phyloP scores from a whole-genome alignment of 805 yeast species.

The Komagataella populi region DNA sequence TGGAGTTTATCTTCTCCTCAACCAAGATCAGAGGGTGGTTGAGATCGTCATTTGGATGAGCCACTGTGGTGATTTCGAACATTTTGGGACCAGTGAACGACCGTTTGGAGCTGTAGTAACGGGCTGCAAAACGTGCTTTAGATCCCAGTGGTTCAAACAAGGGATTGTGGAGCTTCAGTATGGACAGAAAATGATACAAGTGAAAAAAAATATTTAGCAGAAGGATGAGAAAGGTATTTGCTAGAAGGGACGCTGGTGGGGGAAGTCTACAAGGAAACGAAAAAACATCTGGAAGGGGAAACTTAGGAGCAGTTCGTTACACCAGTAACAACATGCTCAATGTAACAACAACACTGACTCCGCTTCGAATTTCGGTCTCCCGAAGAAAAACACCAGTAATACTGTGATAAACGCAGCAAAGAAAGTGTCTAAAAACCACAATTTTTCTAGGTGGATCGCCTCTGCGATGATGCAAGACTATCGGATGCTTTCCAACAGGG shows the following conservation, averaged over 20 bases:
- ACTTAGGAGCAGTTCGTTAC: background rate
- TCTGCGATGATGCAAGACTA: too few relatives aligned
- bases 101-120: background rate
- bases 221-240: background rate
- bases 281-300: background rate
- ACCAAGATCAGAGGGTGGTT: conserved; percentile 42
- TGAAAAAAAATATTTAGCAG: background rate
- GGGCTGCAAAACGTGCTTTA: background rate
- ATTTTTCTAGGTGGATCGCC: too few relatives aligned
- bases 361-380: background rate
- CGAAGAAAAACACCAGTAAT: background rate
- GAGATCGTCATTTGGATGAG: conserved; percentile 53
- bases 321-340: background rate
- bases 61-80: conserved; percentile 36
- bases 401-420: too few relatives aligned
- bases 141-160: background rate
- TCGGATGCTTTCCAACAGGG: too few relatives aligned
- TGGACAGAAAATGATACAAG: background rate
- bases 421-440: too few relatives aligned
- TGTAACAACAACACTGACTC: background rate
- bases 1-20: conserved; percentile 32
- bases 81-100: background rate
- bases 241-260: background rate
- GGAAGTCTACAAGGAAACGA: background rate
- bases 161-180: background rate